A percentile compares a stretch with the other conserved stretches of the same genome.
Evolutionary conservation across 2,329 filamentous ascomycete genomes (phyloP).

Genomic region (Aspergillus oerlinghausenensis): DNA sequence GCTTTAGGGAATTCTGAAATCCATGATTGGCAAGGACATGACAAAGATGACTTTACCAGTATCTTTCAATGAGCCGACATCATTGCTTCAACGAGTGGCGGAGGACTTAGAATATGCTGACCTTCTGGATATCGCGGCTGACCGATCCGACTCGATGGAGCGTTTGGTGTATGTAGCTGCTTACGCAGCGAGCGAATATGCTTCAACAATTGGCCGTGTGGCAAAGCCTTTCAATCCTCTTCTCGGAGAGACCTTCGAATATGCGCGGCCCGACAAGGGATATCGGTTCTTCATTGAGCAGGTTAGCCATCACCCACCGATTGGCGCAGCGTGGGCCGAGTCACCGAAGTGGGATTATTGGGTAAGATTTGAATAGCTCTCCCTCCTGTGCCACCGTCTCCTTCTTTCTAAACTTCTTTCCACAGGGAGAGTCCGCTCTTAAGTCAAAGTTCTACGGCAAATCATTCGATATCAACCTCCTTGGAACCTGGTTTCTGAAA

Average conservation of each 20-base stretch:
- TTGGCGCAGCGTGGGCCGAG: constrained; percentile 91
- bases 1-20: constrained; percentile 83
- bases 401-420: constrained; percentile 1
- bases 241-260: constrained; percentile 94
- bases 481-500: constrained; percentile 94
- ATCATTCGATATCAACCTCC: constrained; percentile 92
- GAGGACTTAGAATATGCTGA: constrained; percentile 99
- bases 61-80: constrained; percentile 97
- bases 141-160: constrained; percentile 80
- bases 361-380: constrained; percentile 33
- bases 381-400: not conserved
- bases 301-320: constrained; percentile 92
- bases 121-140: constrained; percentile 81
- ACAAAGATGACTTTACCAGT: constrained; percentile 99
- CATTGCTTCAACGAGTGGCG: constrained; percentile 85
- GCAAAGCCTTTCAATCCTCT: constrained; percentile 98
- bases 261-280: constrained; percentile 89
- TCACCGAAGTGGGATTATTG: constrained; percentile 93
- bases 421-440: constrained; percentile 83
- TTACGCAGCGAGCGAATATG: constrained; percentile 94
- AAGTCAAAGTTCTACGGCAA: constrained; percentile 97
- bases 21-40: constrained; percentile 99
- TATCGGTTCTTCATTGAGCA: constrained; percentile 99
- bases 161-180: constrained; percentile 91
- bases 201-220: constrained; percentile 91